Conservation (phyloP, 1,284 basidiomycete species). For the Inonotus hispidus region DNA sequence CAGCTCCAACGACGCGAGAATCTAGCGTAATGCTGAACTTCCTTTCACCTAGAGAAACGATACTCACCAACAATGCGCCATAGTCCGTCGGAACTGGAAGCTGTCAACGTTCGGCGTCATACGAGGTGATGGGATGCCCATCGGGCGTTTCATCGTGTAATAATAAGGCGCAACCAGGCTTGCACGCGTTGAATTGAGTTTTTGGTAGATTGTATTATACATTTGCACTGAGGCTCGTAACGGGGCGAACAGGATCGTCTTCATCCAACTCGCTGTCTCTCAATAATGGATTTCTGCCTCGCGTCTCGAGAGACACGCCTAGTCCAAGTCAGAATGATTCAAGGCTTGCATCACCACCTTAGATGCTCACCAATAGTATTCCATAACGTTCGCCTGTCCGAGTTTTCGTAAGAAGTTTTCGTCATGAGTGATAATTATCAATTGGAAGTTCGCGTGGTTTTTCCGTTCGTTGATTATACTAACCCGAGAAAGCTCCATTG, state of each 20-base stretch:
- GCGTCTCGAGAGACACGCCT: constrained; percentile 57
- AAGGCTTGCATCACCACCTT: neutral
- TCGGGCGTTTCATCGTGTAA: too few species aligned
- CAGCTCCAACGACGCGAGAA: neutral
- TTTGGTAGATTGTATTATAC: too few species aligned
- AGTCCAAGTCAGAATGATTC: constrained; percentile 7
- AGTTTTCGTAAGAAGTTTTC: constrained; percentile 83
- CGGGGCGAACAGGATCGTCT: neutral
- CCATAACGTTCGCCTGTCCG: constrained; percentile 83
- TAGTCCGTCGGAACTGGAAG: too few species aligned
- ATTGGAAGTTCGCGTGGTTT: constrained; percentile 89
- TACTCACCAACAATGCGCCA: too few species aligned
- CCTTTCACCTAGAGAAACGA: too few species aligned
- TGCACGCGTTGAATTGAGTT: neutral
- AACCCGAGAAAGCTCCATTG: constrained; percentile 5
- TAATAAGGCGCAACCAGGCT: neutral
- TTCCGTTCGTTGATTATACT: constrained; percentile 93
- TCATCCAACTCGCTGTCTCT: constrained; percentile 61
- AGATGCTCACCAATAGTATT: constrained; percentile 77
- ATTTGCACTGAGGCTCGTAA: neutral
- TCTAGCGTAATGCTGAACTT: neutral
- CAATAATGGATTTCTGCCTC: constrained; percentile 69
- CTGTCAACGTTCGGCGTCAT: too few species aligned
- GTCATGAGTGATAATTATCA: constrained; percentile 97
- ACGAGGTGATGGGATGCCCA: too few species aligned